Conservation (phyloP, 2,329 filamentous ascomycete species). For the Pseudocercospora ulei region DNA sequence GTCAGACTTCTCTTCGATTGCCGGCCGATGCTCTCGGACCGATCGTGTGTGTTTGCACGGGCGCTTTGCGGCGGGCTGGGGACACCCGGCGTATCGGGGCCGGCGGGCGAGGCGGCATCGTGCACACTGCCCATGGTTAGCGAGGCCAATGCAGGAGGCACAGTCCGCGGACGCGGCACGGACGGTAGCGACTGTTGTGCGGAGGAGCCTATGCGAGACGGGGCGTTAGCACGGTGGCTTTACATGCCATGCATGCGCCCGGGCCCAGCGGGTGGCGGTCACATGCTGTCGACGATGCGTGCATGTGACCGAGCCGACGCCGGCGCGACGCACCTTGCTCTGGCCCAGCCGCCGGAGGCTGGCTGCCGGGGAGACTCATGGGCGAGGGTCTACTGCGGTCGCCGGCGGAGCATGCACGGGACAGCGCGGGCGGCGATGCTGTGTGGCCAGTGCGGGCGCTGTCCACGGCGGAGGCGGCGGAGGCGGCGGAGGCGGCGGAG, state of each 20-base stretch:
- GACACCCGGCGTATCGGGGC: slow-evolving; percentile 4
- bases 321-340: slow-evolving; percentile 23
- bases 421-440: slow-evolving; percentile 8
- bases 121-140: slow-evolving; percentile 17
- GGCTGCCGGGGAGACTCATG: slow-evolving; percentile 28
- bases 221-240: slow-evolving; percentile 11
- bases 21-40: slow-evolving; percentile 38
- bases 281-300: slow-evolving; percentile 7
- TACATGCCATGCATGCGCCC: slow-evolving; percentile 4
- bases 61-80: slow-evolving; percentile 9
- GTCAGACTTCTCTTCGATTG: slow-evolving; percentile 42
- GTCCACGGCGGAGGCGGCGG: slow-evolving; percentile 5
- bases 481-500: slow-evolving; percentile 7
- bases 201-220: slow-evolving; percentile 19
- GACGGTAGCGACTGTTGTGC: slow-evolving; percentile 23
- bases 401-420: slow-evolving; percentile 18
- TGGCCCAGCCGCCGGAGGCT: slow-evolving; percentile 23
- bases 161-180: slow-evolving; percentile 19
- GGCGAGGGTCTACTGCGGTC: slow-evolving; percentile 16
- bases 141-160: slow-evolving; percentile 17
- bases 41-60: slow-evolving; percentile 22
- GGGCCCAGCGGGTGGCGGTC: slow-evolving; percentile 9
- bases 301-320: slow-evolving; percentile 12
- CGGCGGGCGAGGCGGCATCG: slow-evolving; percentile 14
- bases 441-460: not conserved